phyloP scores from a whole-genome alignment of 306 rosid species.

The Cucurbita ficifolia region DNA sequence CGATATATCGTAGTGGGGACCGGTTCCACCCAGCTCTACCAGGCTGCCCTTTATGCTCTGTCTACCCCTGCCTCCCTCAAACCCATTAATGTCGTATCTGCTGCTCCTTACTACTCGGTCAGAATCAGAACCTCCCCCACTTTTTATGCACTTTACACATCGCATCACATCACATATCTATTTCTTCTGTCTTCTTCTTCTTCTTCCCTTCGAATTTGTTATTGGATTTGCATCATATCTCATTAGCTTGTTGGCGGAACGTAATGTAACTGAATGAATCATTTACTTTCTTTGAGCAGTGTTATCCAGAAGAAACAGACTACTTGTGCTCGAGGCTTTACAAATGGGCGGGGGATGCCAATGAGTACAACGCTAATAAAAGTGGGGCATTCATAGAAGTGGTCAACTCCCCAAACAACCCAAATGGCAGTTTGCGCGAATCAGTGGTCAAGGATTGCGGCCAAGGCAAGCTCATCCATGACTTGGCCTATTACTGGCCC shows the following conservation, averaged over 20 bases:
- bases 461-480: slow-evolving; percentile 37
- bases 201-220: too few relatives aligned
- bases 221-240: background rate
- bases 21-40: slow-evolving; percentile 63
- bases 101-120: slow-evolving; percentile 74
- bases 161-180: background rate
- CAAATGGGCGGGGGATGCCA: slow-evolving; percentile 75
- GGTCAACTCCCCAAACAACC: slow-evolving; percentile 66
- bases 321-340: slow-evolving; percentile 28
- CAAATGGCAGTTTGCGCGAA: slow-evolving; percentile 39
- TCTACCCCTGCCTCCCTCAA: slow-evolving; percentile 15
- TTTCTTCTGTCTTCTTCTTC: too few relatives aligned
- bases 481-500: slow-evolving; percentile 85
- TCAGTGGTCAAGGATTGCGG: slow-evolving; percentile 19
- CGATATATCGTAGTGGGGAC: slow-evolving; percentile 48
- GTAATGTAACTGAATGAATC: too few relatives aligned
- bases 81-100: slow-evolving; percentile 45
- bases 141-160: background rate
- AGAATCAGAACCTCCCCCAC: background rate
- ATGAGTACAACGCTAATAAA: slow-evolving; percentile 16
- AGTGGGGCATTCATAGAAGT: slow-evolving; percentile 60
- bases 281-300: slow-evolving; percentile 11
- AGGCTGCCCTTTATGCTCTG: slow-evolving; percentile 53
- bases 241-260: too few relatives aligned
- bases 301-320: slow-evolving; percentile 33